Evolutionary conservation across 2,329 filamentous ascomycete species (phyloP).

Genomic region (Sporothrix pseudoabietina): DNA sequence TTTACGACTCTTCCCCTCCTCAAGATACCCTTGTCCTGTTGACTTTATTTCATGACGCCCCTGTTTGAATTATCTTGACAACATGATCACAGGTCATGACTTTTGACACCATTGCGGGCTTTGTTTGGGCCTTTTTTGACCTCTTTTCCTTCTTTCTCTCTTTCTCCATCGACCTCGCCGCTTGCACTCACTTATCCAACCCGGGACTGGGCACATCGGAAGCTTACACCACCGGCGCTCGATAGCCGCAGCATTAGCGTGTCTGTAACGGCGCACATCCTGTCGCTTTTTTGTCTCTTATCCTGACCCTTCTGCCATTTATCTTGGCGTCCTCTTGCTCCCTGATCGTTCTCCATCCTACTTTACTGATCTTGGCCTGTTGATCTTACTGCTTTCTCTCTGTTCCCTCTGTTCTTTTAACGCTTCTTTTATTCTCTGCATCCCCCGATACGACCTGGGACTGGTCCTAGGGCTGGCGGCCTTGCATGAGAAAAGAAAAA

Average conservation of each 20-base stretch:
- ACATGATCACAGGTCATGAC: neutral
- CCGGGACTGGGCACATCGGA: constrained; percentile 18
- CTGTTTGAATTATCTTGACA: neutral
- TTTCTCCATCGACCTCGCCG: neutral
- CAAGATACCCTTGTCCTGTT: neutral
- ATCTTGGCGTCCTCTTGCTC: neutral
- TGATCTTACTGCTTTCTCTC: constrained; percentile 21
- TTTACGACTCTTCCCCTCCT: neutral
- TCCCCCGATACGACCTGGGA: neutral
- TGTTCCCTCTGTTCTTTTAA: neutral
- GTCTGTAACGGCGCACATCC: neutral
- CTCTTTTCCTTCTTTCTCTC: neutral
- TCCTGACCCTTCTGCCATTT: neutral
- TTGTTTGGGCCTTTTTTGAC: neutral
- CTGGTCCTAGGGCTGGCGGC: constrained; percentile 21
- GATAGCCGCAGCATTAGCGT: constrained; percentile 30
- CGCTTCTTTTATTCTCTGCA: constrained; percentile 19
- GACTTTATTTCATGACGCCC: neutral
- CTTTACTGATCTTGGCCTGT: constrained; percentile 8
- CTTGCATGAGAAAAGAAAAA: constrained; percentile 15
- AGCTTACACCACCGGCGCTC: constrained; percentile 20
- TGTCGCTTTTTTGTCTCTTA: neutral
- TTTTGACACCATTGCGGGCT: neutral
- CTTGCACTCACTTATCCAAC: neutral
- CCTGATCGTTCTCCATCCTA: neutral